Base-by-base conservation (phyloP, 768 basidiomycete species). In the Kwoniella botswanensis region DNA sequence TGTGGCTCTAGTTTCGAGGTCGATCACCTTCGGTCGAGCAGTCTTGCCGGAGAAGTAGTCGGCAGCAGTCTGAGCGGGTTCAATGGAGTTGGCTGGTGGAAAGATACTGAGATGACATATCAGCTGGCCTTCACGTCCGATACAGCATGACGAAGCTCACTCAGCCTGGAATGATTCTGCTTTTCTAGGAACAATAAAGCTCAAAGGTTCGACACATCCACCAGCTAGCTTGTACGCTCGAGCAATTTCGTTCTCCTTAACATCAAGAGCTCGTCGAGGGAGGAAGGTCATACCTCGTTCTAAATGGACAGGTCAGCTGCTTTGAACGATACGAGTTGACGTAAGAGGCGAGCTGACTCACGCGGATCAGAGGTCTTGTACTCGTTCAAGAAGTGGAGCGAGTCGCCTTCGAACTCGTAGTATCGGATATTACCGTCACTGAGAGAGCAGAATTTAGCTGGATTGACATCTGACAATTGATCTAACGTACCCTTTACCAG, bases 271-370 rank as follows among this genome's bases (percentile, higher is more conserved):
- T 59, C 94, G 92, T 44, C 95, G 89, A 13, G 97, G 97, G 54
- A 97, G 88, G 90, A 98, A 94, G 82, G 92, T 93, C 90, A 98
- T 92, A 13, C 97, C 97, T 63, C 95, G 92, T 84, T 98, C 82
- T 83, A 59, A 4, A 63, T 58, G 64, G 44, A 71, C 66, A 41
- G 21, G 18, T 26, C 63, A 35, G 58, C 44, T 62, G 21, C 24
- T 7, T 24, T 15, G 4, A 35, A 18, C n/a, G n/a, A 41, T 21
- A 13, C 2, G 1, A 2, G 10, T 3, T 2, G 5, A 44, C 21
- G n/a, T 1, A 35, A 6, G 35, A 35, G 3, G 26, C n/a, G 7
- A 55, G 53, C 50, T n/a, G 50, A 73, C 82, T 71, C 46, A 83
- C 82, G 96, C 35, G 96, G 95, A 63, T 95, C 93, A 21, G 90